A percentile compares a stretch with the other conserved stretches of the same genome.
These are phyloP conservation scores for Terfezia claveryi DNA, from an alignment of 495 filamentous ascomycete species.

Conservation along the genomic window DNA sequence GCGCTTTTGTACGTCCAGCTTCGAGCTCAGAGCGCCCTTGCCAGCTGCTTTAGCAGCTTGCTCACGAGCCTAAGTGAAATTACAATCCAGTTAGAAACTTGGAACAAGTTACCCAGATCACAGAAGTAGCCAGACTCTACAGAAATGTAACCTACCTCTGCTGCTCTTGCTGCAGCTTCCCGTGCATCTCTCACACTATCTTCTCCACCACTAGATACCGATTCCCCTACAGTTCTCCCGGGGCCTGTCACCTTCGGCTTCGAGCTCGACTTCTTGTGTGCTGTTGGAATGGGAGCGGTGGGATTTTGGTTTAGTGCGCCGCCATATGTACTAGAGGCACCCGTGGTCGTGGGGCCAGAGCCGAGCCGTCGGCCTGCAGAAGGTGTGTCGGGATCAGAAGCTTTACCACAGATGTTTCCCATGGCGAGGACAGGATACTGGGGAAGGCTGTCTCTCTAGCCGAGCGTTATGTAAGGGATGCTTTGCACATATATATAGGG, in stretches of 20 bases:
- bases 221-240: not conserved
- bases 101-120: not conserved
- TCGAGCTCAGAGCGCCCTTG: not conserved
- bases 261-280: not conserved
- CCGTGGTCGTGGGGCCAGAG: not conserved
- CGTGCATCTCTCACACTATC: not conserved
- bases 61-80: not conserved
- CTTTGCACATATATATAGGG: no score
- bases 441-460: no score
- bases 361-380: not conserved
- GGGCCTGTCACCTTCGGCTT: not conserved
- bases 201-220: not conserved
- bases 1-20: not conserved
- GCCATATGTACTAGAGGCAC: not conserved
- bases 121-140: not conserved
- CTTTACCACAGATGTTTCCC: not conserved
- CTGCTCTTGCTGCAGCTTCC: not conserved
- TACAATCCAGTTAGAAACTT: not conserved
- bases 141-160: not conserved
- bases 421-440: not conserved
- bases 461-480: no score
- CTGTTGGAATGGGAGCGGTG: not conserved
- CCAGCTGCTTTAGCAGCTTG: not conserved
- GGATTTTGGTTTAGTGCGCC: not conserved
- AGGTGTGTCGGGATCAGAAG: not conserved